These are phyloP conservation scores for Trichomonas tenax DNA, from an alignment of 208 protist genomes.

Conservation along the genomic window DNA sequence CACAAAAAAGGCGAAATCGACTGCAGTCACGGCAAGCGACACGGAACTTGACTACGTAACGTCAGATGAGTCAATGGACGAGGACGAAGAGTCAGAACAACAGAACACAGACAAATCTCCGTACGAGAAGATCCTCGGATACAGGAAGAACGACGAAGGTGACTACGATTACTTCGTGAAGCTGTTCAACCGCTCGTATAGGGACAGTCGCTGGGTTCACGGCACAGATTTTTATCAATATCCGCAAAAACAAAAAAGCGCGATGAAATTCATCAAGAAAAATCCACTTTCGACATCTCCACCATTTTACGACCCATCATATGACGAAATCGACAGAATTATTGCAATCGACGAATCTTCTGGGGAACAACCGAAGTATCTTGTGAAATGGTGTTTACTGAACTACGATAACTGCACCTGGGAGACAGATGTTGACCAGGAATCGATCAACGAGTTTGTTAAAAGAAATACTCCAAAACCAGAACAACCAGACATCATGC, in stretches of 20 bases:
- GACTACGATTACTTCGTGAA: not conserved
- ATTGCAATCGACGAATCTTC: not conserved
- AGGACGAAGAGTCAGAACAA: not conserved
- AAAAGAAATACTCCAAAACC: not conserved
- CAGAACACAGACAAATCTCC: not conserved
- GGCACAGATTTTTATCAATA: not conserved
- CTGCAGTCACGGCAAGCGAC: not conserved
- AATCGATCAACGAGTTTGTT: not conserved
- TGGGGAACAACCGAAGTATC: slow-evolving; percentile 26
- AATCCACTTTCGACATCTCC: not conserved
- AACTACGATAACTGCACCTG: slow-evolving; percentile 48
- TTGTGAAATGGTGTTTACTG: slow-evolving; percentile 49
- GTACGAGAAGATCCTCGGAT: not conserved
- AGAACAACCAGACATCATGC: no score
- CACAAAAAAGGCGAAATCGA: not conserved
- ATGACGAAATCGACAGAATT: not conserved
- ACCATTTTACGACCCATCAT: not conserved
- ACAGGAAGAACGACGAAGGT: not conserved
- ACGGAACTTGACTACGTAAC: not conserved
- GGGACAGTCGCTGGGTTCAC: not conserved
- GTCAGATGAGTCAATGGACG: not conserved
- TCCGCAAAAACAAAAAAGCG: not conserved
- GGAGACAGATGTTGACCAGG: slow-evolving; percentile 33
- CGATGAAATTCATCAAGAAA: not conserved
- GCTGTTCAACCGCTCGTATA: not conserved